Percentiles rank a stretch among this genome's conserved stretches.
Conservation (phyloP, 495 filamentous ascomycete genomes). For the Xylaria scruposa region DNA sequence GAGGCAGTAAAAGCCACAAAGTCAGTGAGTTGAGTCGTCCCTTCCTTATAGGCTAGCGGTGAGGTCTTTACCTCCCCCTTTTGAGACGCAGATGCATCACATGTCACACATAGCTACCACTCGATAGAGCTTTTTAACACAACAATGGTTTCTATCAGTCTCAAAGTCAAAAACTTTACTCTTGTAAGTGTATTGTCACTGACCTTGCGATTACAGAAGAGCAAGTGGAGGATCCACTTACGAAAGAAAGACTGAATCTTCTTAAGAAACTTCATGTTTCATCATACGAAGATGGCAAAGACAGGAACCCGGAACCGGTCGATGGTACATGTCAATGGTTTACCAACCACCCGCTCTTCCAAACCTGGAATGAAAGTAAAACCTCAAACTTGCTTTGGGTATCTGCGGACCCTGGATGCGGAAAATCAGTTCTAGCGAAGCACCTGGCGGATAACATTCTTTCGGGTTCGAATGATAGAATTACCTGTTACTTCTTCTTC, state of each 20-base stretch:
- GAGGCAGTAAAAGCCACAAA: too few species aligned
- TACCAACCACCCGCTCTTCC: conserved; percentile 40
- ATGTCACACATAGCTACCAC: background rate
- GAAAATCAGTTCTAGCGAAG: conserved; percentile 59
- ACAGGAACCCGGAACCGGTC: conserved; percentile 44
- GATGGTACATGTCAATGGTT: conserved; percentile 54
- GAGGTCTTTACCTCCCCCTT: background rate
- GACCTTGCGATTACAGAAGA: background rate
- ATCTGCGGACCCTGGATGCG: conserved; percentile 61
- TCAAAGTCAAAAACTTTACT: background rate
- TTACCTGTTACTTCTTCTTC: conserved; percentile 63
- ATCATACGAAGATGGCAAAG: conserved; percentile 48
- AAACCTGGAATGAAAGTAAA: conserved; percentile 38
- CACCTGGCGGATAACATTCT: conserved; percentile 49
- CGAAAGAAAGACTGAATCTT: background rate
- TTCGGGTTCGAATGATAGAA: conserved; percentile 17
- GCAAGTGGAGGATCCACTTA: background rate
- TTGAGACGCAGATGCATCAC: background rate
- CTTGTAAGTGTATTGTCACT: background rate
- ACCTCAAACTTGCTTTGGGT: conserved; percentile 50
- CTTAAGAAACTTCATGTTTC: background rate
- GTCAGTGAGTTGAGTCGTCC: too few species aligned
- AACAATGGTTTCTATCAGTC: background rate
- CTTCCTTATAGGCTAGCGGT: too few species aligned
- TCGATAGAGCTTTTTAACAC: too few species aligned